Conservation (phyloP, 371 early-diverging fungal genomes). For the Rhizomucor pusillus region DNA sequence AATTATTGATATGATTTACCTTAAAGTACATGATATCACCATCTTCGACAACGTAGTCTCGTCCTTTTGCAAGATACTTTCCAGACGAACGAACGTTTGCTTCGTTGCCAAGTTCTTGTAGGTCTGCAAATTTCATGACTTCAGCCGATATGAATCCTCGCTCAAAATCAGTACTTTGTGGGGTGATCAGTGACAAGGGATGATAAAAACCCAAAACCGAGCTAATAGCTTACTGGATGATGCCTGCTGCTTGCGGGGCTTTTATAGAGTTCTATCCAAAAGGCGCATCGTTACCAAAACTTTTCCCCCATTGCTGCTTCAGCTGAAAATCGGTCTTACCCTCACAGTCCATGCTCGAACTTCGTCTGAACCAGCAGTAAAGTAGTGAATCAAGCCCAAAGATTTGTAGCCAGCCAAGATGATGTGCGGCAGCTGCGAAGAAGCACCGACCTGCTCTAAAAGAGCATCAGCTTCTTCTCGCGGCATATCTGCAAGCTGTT, state of each 20-base stretch:
- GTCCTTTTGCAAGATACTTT: conserved; percentile 89
- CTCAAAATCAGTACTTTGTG: conserved; percentile 80
- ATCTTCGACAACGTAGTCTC: conserved; percentile 93
- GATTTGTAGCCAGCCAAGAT: conserved; percentile 85
- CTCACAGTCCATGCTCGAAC: conserved; percentile 83
- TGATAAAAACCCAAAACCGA: neutral
- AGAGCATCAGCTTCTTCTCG: conserved; percentile 40
- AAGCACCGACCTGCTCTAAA: conserved; percentile 31
- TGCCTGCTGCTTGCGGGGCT: conserved; percentile 94
- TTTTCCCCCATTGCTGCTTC: neutral
- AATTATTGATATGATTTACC: conserved; percentile 18
- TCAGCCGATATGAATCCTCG: conserved; percentile 93
- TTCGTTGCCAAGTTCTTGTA: conserved; percentile 63
- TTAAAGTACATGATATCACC: conserved; percentile 89
- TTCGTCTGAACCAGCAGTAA: conserved; percentile 88
- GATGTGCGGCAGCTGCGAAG: conserved; percentile 72
- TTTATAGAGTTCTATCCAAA: conserved; percentile 60
- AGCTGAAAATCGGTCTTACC: conserved; percentile 17
- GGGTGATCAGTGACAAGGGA: neutral
- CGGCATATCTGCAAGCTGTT: conserved; percentile 39
- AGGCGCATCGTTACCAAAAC: neutral
- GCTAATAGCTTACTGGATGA: conserved; percentile 68
- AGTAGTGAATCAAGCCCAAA: conserved; percentile 86
- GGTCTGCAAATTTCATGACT: conserved; percentile 68
- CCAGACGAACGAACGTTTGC: conserved; percentile 35